Base-by-base conservation (phyloP, 495 filamentous ascomycete genomes). In the Penicillium daleae region DNA sequence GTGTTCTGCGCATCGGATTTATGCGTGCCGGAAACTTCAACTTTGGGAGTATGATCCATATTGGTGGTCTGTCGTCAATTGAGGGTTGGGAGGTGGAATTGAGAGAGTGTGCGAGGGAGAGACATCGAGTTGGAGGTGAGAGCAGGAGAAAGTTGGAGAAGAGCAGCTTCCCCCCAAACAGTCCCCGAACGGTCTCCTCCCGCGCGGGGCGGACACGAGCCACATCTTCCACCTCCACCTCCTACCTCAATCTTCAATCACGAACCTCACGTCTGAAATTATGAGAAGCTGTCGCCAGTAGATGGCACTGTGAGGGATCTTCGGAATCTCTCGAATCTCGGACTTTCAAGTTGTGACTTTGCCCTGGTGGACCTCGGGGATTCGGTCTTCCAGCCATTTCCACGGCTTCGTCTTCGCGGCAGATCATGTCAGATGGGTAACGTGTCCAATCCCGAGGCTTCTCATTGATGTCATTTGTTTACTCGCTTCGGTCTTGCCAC, bases 41-140 rank as follows among this genome's bases (percentile, higher is more conserved):
- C 70, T 62, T 71, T 61, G 13, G 72, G 71, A 8, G 56, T 52
- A 27, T 74, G 70, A 70, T 54, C 51, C 51, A 77, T 76, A 26
- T 1, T 35, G 21, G 8, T 52, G 0, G 17, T n/a, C n/a, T n/a
- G 21, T 46, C 39, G 3, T 54, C 51, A 54, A 37, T 35, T 32
- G 51, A 35, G 51, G 51, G 17, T n/a, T 17, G 27, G 22, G 5
- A 37, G 24, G 24, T 50, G 46, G 13, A 6, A 15, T 40, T 32
- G 39, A 48, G 29, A 26, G 56, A 32, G 35, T 9, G 44, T 15
- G 24, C 13, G 3, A 46, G 17, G 39, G 40, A 19, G 39, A 13
- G 40, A 6, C 27, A 48, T 32, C 2, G 49, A 21, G 17, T 33
- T 19, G 22, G 33, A 17, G 32, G 27, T 31, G 10, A 39, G 31